A percentile compares a stretch with the other conserved stretches of the same genome.
Evolutionary conservation across 306 rosid species (phyloP).

Genomic region (Vigna nakashimae): DNA sequence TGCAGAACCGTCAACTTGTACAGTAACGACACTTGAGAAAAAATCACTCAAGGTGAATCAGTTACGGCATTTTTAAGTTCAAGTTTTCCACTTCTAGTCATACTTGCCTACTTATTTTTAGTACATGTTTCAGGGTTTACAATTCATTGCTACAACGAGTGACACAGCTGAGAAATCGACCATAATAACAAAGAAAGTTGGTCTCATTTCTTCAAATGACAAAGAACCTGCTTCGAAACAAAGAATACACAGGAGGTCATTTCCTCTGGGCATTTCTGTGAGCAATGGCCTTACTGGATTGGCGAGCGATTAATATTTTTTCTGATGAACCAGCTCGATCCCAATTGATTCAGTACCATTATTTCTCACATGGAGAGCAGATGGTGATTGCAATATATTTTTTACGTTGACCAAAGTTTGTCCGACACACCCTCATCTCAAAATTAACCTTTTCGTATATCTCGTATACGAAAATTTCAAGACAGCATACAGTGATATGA

Average conservation of each 20-base stretch:
- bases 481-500: not conserved
- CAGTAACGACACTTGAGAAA: slow-evolving; percentile 15
- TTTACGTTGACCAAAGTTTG: not conserved
- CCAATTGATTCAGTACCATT: not conserved
- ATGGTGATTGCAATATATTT: slow-evolving; percentile 28
- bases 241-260: slow-evolving; percentile 49
- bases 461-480: slow-evolving; percentile 19
- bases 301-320: slow-evolving; percentile 37
- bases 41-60: slow-evolving; percentile 45
- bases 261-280: slow-evolving; percentile 43
- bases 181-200: slow-evolving; percentile 34
- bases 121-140: slow-evolving; percentile 49
- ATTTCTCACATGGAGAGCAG: not conserved
- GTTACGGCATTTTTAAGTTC: not conserved
- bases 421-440: not conserved
- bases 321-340: slow-evolving; percentile 15
- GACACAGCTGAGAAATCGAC: slow-evolving; percentile 38
- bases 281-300: slow-evolving; percentile 40
- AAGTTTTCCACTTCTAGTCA: not conserved
- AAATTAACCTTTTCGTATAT: slow-evolving; percentile 2
- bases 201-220: slow-evolving; percentile 38
- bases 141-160: slow-evolving; percentile 49
- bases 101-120: slow-evolving; percentile 8
- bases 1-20: slow-evolving; percentile 12
- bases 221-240: slow-evolving; percentile 42